phyloP scores from a whole-genome alignment of 1,139 yeast genomes.

The Kazachstania sp. region DNA sequence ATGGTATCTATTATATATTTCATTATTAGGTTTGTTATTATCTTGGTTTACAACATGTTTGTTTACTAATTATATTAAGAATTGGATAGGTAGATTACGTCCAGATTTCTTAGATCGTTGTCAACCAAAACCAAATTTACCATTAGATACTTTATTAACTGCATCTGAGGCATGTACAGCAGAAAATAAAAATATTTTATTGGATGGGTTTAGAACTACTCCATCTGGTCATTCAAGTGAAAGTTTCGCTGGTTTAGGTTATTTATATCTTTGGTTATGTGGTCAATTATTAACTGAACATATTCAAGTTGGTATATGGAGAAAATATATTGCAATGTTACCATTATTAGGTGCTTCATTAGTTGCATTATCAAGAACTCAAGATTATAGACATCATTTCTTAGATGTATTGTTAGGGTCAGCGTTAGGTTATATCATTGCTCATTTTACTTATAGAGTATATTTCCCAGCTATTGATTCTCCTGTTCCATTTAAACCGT shows the following conservation, averaged over 20 bases:
- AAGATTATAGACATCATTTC: slow-evolving; percentile 75
- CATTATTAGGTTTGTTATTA: slow-evolving; percentile 45
- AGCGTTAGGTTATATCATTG: slow-evolving; percentile 40
- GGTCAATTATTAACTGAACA: slow-evolving; percentile 47
- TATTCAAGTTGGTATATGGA: slow-evolving; percentile 47
- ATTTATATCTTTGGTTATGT: slow-evolving; percentile 51
- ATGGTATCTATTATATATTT: slow-evolving; percentile 39
- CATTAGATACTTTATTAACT: slow-evolving; percentile 39
- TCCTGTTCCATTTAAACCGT: slow-evolving; percentile 33
- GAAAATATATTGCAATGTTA: slow-evolving; percentile 35
- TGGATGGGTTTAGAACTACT: slow-evolving; percentile 69
- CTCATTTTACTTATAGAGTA: slow-evolving; percentile 39
- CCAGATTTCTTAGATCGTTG: slow-evolving; percentile 76
- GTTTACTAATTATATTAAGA: slow-evolving; percentile 59
- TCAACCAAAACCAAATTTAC: slow-evolving; percentile 43
- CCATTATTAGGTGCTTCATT: slow-evolving; percentile 52
- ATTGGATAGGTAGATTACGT: slow-evolving; percentile 65
- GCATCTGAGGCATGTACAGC: slow-evolving; percentile 61
- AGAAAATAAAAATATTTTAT: slow-evolving; percentile 35
- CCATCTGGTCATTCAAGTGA: slow-evolving; percentile 72
- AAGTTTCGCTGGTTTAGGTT: slow-evolving; percentile 59
- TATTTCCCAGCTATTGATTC: slow-evolving; percentile 38
- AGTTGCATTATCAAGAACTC: slow-evolving; percentile 64
- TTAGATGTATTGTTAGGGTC: slow-evolving; percentile 60
- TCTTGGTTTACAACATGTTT: slow-evolving; percentile 47